Base-by-base conservation (phyloP, 192 early-diverging fungal species). In the Geranomyces variabilis region DNA sequence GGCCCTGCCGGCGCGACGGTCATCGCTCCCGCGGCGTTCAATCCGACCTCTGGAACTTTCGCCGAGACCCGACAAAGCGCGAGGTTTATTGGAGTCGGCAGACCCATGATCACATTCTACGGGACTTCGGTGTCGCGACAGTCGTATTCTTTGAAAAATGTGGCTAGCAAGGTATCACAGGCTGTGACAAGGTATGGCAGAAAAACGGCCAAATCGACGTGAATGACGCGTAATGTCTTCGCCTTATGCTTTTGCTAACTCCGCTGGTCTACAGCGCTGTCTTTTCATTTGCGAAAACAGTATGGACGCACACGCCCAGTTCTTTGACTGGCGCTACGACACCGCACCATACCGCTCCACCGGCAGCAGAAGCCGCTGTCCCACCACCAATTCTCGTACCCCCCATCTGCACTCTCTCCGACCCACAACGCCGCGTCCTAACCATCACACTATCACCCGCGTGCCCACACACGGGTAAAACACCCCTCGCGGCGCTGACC, bases 201-300 rank as follows among this genome's bases (percentile, higher is more conserved):
- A 1, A 41, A 41, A 41, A 41, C n/a, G n/a, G n/a, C n/a, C 43
- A 47, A 36, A 62, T 34, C 29, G 30, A 7, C 60, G 19, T 19
- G 12, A 47, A 47, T 14, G 46, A 12, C 19, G 12, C 46, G 12
- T 47, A 12, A 19, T 47, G 19, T 19, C 46, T 47, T 47, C 12
- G 29, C 22, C 41, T 61, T 45, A 14, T 45, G 7, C 26, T 69
- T 30, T 69, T 33, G 36, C 36, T 41, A 41, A 41, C 36, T 3
- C 36, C 36, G 10, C 5, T 10, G 10, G 36, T 10, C 36, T 10
- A 41, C 1, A 84, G 67, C 46, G 86, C 90, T 0, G 88, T 92
- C 0, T 87, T 88, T 70, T 89, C 89, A 1, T 83, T 89, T 67
- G 90, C 90, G 17, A 89, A 89, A 55, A 87, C 90, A 49, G 84